These are phyloP conservation scores for Podosphaera fusca DNA, from an alignment of 2,329 filamentous ascomycete species.

Conservation along the genomic window DNA sequence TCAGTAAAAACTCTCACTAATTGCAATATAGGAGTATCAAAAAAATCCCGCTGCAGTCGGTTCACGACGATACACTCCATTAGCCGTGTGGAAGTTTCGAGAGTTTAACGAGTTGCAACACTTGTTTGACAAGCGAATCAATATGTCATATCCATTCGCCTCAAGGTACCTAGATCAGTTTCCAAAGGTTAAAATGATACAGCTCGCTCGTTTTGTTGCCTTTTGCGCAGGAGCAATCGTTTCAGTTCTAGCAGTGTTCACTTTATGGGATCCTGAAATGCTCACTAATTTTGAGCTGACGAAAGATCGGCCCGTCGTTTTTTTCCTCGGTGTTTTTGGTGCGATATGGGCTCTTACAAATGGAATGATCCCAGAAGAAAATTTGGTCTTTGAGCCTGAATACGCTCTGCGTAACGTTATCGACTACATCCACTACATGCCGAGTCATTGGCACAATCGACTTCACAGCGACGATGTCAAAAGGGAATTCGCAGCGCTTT, in stretches of 20 bases:
- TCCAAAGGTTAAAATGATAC: constrained; percentile 80
- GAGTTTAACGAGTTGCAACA: constrained; percentile 95
- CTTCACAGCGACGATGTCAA: constrained; percentile 91
- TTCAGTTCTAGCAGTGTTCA: constrained; percentile 62
- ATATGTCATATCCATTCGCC: constrained; percentile 89
- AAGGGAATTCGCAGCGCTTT: constrained; percentile 68
- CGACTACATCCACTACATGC: constrained; percentile 78
- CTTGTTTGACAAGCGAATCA: constrained; percentile 67
- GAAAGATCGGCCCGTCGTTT: constrained; percentile 65
- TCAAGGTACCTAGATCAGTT: constrained; percentile 88
- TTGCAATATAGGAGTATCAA: constrained; percentile 51
- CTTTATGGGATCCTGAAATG: constrained; percentile 72
- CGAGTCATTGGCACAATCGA: constrained; percentile 66
- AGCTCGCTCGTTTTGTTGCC: constrained; percentile 60
- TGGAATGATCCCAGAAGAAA: constrained; percentile 69
- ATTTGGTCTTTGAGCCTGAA: constrained; percentile 74
- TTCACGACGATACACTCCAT: constrained; percentile 74
- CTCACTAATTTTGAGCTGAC: constrained; percentile 87
- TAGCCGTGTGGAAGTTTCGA: constrained; percentile 94
- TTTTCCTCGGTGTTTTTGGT: constrained; percentile 68
- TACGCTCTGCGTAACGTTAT: constrained; percentile 75
- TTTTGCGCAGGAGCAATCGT: constrained; percentile 74
- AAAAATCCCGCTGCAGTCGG: constrained; percentile 74
- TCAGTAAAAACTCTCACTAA: constrained; percentile 4
- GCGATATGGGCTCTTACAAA: constrained; percentile 65